These are phyloP conservation scores for Diaporthe helianthi DNA, from an alignment of 2,329 filamentous ascomycete species.

Conservation along the genomic window DNA sequence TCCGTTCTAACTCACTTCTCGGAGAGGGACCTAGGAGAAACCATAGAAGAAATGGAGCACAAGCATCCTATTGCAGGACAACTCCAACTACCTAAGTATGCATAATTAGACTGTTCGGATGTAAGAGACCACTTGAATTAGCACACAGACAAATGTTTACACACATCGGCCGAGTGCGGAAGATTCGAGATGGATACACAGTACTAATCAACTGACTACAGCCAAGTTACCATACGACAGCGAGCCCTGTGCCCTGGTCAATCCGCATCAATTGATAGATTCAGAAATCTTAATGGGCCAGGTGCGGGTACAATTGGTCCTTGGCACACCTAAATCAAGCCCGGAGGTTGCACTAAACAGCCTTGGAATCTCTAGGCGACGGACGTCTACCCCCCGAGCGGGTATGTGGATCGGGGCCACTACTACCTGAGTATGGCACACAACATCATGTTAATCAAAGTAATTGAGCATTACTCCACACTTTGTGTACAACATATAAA, in stretches of 20 bases:
- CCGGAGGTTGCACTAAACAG: not conserved
- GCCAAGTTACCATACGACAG: not conserved
- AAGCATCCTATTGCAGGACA: not conserved
- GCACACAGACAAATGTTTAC: not conserved
- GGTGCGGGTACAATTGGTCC: not conserved
- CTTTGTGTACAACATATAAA: not conserved
- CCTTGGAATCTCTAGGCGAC: not conserved
- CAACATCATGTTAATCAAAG: not conserved
- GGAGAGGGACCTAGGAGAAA: not conserved
- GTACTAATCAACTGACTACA: too few species aligned
- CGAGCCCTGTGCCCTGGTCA: not conserved
- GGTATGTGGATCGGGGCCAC: not conserved
- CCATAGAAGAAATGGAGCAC: too few species aligned
- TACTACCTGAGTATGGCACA: not conserved
- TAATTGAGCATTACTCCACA: not conserved
- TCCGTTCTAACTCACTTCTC: not conserved
- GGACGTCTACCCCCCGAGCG: slow-evolving; percentile 12
- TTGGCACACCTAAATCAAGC: not conserved
- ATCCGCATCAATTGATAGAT: not conserved
- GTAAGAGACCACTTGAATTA: not conserved
- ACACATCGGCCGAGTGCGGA: slow-evolving; percentile 4
- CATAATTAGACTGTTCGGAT: not conserved
- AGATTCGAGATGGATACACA: not conserved
- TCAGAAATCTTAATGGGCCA: not conserved
- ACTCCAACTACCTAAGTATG: not conserved